Evolutionary conservation across 768 basidiomycete species (phyloP).

Genomic region (Mycena kentingensis): DNA sequence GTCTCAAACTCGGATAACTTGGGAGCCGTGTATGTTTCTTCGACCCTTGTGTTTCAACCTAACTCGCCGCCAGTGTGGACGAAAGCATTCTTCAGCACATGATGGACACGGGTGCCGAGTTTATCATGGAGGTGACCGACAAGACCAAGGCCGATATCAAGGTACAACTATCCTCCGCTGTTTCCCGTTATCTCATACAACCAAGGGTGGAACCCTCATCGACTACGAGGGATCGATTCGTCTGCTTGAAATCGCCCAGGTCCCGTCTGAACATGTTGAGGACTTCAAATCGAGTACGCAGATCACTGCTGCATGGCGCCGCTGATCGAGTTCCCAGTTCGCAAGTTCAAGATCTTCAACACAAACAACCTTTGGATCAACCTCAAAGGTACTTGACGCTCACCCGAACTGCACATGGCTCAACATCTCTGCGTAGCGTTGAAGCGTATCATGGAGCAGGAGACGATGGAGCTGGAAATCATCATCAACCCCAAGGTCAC

Average conservation of each 20-base stretch:
- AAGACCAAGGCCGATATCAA: slow-evolving; percentile 89
- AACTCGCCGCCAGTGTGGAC: slow-evolving; percentile 64
- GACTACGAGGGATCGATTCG: slow-evolving; percentile 89
- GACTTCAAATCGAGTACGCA: slow-evolving; percentile 82
- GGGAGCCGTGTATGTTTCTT: slow-evolving; percentile 73
- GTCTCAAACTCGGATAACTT: slow-evolving; percentile 97
- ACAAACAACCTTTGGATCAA: slow-evolving; percentile 85
- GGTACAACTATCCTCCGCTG: too few relatives aligned
- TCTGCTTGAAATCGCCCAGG: slow-evolving; percentile 92
- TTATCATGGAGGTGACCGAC: slow-evolving; percentile 94
- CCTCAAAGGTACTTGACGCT: slow-evolving; percentile 48
- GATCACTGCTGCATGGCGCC: not conserved
- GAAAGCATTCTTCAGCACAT: slow-evolving; percentile 85
- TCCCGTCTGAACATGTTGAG: slow-evolving; percentile 89
- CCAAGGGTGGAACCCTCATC: slow-evolving; percentile 80
- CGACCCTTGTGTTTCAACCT: not conserved
- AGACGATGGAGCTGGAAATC: slow-evolving; percentile 90
- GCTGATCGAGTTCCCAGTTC: slow-evolving; percentile 41
- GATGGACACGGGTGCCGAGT: slow-evolving; percentile 79
- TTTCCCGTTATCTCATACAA: too few relatives aligned
- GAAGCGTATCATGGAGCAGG: slow-evolving; percentile 86
- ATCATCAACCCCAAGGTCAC: slow-evolving; percentile 90
- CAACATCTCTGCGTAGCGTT: slow-evolving; percentile 53
- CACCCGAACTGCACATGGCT: not conserved
- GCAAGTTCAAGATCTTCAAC: slow-evolving; percentile 95